Conservation (phyloP, 106 monocot species). For the Agapanthus africanus region DNA sequence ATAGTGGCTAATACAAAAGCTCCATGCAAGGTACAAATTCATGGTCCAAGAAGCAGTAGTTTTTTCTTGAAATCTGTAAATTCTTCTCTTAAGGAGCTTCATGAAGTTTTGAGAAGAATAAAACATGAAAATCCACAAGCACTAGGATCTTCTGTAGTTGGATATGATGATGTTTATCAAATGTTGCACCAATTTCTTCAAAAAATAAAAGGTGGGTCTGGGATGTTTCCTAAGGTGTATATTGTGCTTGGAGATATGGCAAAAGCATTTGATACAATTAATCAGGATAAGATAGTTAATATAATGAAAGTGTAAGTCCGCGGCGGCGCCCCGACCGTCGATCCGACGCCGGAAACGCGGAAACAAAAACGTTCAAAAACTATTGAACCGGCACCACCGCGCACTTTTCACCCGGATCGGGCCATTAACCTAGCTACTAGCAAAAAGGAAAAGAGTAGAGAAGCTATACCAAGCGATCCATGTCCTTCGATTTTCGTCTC, state of each 20-base stretch:
- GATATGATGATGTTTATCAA: conserved; percentile 73
- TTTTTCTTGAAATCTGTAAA: conserved; percentile 47
- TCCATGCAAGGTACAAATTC: conserved; percentile 21
- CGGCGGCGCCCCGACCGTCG: no score
- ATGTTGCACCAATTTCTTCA: conserved; percentile 41
- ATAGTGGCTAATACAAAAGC: conserved; percentile 58
- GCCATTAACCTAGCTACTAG: no score
- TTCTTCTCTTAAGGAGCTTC: conserved; percentile 49
- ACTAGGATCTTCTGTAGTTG: conserved; percentile 85
- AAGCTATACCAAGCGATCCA: no score
- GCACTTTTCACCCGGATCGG: no score
- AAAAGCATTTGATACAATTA: conserved; percentile 89
- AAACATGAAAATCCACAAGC: conserved; percentile 43
- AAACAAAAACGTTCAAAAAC: no score
- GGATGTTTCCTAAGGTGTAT: conserved; percentile 37
- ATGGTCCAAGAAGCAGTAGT: not conserved
- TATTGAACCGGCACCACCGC: no score
- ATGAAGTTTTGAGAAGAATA: conserved; percentile 46
- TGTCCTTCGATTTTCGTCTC: no score
- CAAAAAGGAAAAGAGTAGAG: no score
- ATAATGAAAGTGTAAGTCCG: no score
- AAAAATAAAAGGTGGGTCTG: conserved; percentile 19
- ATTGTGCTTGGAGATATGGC: conserved; percentile 87
- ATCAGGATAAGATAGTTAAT: conserved; percentile 52
- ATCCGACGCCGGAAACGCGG: no score